A percentile compares a stretch with the other conserved stretches of the same genome.
phyloP scores from a whole-genome alignment of 2,329 filamentous ascomycete genomes.

The Aspergillus fumigatiaffinis region DNA sequence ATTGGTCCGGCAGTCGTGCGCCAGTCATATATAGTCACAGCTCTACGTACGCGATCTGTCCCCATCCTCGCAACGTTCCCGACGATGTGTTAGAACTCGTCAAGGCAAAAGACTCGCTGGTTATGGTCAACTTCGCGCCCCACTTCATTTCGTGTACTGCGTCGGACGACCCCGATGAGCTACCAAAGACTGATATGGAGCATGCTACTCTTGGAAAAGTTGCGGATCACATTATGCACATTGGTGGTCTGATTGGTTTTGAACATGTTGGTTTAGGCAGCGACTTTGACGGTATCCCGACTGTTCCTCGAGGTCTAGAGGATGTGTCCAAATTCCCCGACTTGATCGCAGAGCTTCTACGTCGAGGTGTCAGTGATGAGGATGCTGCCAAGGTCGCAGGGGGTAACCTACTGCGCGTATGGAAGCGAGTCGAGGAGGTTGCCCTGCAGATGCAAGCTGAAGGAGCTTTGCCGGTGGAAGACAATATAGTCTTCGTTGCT shows the following conservation, averaged over 20 bases:
- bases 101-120: conserved; percentile 66
- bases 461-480: conserved; percentile 47
- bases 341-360: conserved; percentile 70
- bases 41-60: conserved; percentile 74
- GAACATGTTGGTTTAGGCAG: conserved; percentile 84
- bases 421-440: conserved; percentile 72
- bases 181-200: conserved; percentile 64
- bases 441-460: conserved; percentile 61
- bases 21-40: conserved; percentile 89
- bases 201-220: conserved; percentile 75
- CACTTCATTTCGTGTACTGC: conserved; percentile 75
- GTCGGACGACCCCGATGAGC: conserved; percentile 54
- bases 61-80: conserved; percentile 85
- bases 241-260: conserved; percentile 78
- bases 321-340: conserved; percentile 82
- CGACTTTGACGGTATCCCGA: conserved; percentile 71
- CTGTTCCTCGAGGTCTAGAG: conserved; percentile 68
- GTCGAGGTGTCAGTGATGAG: conserved; percentile 66
- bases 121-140: conserved; percentile 88
- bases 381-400: conserved; percentile 75
- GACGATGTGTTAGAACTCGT: conserved; percentile 78
- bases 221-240: conserved; percentile 74
- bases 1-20: conserved; percentile 69
- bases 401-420: conserved; percentile 77
- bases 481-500: conserved; percentile 22